Percentiles rank a stretch among this genome's conserved stretches.
Evolutionary conservation across 1,284 basidiomycete genomes (phyloP).

Genomic region (Hortiboletus rubellus): DNA sequence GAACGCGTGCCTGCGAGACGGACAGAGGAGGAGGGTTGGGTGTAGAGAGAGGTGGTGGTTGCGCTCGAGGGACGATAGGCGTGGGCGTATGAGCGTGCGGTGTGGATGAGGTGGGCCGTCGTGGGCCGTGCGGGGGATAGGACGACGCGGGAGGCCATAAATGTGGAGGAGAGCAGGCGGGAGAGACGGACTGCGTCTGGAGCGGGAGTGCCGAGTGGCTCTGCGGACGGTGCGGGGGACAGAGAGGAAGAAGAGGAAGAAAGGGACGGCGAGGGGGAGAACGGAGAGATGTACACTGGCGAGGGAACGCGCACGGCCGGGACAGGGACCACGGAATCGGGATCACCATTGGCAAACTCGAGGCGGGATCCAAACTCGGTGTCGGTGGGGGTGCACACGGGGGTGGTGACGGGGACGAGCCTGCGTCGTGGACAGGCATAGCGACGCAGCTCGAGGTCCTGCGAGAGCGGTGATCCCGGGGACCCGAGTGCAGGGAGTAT

Average conservation of each 20-base stretch:
- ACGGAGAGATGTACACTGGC: conserved; percentile 25
- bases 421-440: conserved; percentile 16
- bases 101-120: conserved; percentile 22
- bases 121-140: conserved; percentile 6
- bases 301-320: conserved; percentile 22
- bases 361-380: conserved; percentile 22
- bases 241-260: conserved; percentile 15
- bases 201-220: conserved; percentile 8
- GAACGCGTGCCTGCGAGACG: conserved; percentile 17
- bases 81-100: conserved; percentile 20
- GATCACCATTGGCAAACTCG: background rate
- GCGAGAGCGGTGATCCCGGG: conserved; percentile 10
- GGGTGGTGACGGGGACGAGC: conserved; percentile 22
- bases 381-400: conserved; percentile 22
- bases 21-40: background rate
- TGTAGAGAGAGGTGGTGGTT: conserved; percentile 21
- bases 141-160: conserved; percentile 8
- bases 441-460: conserved; percentile 15
- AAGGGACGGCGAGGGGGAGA: conserved; percentile 22
- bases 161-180: conserved; percentile 27
- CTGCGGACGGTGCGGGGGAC: conserved; percentile 21
- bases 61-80: conserved; percentile 18
- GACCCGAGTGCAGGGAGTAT: conserved; percentile 6
- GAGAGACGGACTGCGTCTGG: conserved; percentile 18
- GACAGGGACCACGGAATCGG: background rate